Evolutionary conservation across 2,329 filamentous ascomycete genomes (phyloP), one percentile per base, ranked within the genome.

Genomic region (Bisporella sp.): DNA sequence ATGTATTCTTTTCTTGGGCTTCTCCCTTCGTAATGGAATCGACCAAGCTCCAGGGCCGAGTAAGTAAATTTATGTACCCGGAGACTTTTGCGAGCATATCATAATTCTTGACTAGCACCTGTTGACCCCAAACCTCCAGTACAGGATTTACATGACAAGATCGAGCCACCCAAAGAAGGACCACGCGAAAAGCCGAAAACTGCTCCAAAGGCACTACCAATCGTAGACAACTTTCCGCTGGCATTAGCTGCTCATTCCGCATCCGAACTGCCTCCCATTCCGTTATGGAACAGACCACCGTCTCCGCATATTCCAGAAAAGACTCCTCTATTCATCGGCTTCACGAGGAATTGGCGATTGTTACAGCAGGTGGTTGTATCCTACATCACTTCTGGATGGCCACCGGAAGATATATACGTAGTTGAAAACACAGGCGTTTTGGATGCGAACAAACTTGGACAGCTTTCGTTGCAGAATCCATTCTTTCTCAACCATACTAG

Each of bases 391-490:
- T 74, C 75, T 1, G 78, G 78, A 37, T 82, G 78, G 77, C 78
- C 77, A 1, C 62, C 75, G 0, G 67, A 68, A 29, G 71, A 79
- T 54, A 79, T 82, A 51, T 75, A 75, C 55, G 72, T 81, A 2
- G 64, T 81, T 30, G 78, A 82, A 59, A 82, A 82, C 63, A 81
- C 73, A 4, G 77, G 78, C 6, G 72, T 72, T n/a, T 74, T 78
- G 59, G 65, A 74, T 49, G 71, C 74, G 44, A 81, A 81, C 33
- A 59, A 66, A 21, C 64, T 67, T 5, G 71, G 69, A 4, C 66
- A 68, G 31, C 67, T 81, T 4, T 69, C 69, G 1, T 64, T 75
- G 0, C 72, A 79, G 54, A 78, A 81, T 54, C 77, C 75, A 0
- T 78, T 75, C 62, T 79, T 71, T 60, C 64, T 82, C 30, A 73